Evolutionary conservation across 2,329 filamentous ascomycete species (phyloP), one percentile per base, ranked within the genome.

Genomic region (Apiospora sp.): DNA sequence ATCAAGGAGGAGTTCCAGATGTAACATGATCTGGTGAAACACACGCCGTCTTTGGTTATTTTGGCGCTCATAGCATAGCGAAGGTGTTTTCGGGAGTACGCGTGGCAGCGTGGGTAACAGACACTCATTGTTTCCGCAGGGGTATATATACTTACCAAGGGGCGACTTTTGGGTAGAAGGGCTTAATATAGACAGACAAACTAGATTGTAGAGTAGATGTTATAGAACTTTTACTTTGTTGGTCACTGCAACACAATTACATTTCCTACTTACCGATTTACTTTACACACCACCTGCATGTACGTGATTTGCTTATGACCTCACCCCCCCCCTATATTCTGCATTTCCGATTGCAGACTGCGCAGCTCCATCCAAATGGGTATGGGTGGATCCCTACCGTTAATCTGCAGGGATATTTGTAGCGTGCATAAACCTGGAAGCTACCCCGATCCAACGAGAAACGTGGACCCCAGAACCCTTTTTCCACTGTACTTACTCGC

Each of bases 1-100:
- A 84, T 95, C 2, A 87, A 92, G 70, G 87, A 92, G 67, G 92
- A 92, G 78, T 98, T 98, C 79, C 81, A 90, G 75, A 78, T 91
- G 30, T 93, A 78, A 82, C 37, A 41, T 10, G 37, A 10, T 10
- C 2, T n/a, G 58, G 58, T n/a, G 58, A 64, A 41, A 22, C 22
- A 8, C 58, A 41, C 8, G 37, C 58, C 58, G 58, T 64, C 54
- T 64, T 64, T 64, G 58, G 58, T 64, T 22, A 24, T 64, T 61
- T 64, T 41, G 58, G 58, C 58, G 34, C 58, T 64, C 58, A 64
- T 64, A 41, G 30, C 58, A 64, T 64, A 64, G 58, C 58, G 58
- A 64, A 64, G 58, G 58, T 64, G 58, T 64, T 64, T 64, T 64
- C 13, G 12, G 30, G 8, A 24, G 12, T n/a, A 10, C 19, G 34